Conservation (phyloP, 2,329 filamentous ascomycete species). For the Xylariaceae sp. region DNA sequence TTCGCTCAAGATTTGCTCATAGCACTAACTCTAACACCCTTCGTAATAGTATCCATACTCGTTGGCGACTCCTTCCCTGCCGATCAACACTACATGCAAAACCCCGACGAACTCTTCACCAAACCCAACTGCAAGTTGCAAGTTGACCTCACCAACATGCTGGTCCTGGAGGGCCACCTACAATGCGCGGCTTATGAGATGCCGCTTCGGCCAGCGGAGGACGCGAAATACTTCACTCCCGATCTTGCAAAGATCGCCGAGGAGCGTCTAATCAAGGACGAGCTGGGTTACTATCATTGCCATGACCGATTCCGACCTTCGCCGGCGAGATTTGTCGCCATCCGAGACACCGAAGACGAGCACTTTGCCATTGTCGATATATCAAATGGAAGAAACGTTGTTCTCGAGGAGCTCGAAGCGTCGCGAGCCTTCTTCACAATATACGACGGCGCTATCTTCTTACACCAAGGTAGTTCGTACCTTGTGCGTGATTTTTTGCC, state of each 20-base stretch:
- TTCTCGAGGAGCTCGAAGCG: conserved; percentile 93
- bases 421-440: conserved; percentile 92
- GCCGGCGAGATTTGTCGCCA: conserved; percentile 77
- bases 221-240: conserved; percentile 72
- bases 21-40: too few relatives aligned
- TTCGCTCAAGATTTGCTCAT: background rate
- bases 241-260: conserved; percentile 65
- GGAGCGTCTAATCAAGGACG: conserved; percentile 68
- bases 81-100: conserved; percentile 96
- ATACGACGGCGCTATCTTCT: conserved; percentile 94
- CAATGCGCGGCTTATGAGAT: conserved; percentile 95
- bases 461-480: conserved; percentile 93
- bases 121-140: conserved; percentile 85
- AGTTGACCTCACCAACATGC: conserved; percentile 85
- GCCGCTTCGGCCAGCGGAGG: conserved; percentile 75
- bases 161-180: conserved; percentile 87
- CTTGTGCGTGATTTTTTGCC: conserved; percentile 84
- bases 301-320: conserved; percentile 81
- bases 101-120: conserved; percentile 88
- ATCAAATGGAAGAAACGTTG: conserved; percentile 72
- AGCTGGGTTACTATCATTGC: conserved; percentile 81
- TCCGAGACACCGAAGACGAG: conserved; percentile 82
- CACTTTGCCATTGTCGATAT: conserved; percentile 92
- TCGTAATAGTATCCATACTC: conserved; percentile 62
- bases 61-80: conserved; percentile 85